Percentiles rank a stretch among this genome's conserved stretches.
These are phyloP conservation scores for Quercus engelmannii DNA, from an alignment of 306 rosid genomes.

Conservation along the genomic window DNA sequence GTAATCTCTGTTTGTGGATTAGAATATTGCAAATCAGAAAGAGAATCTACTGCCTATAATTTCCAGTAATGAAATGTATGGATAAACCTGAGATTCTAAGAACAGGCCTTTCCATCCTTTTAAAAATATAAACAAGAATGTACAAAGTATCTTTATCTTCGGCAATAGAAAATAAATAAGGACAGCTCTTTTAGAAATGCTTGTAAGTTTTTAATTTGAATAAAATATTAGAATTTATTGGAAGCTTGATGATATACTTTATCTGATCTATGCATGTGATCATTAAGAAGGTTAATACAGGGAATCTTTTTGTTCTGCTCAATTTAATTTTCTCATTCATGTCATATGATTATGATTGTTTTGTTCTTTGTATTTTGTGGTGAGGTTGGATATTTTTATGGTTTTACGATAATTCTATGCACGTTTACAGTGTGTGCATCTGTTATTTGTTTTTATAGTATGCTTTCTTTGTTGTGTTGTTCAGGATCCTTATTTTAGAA, in stretches of 20 bases:
- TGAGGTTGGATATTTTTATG: neutral
- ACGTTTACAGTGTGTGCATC: neutral
- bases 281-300: neutral
- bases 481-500: conserved; percentile 96
- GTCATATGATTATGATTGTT: neutral
- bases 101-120: too few species aligned
- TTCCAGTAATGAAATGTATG: too few species aligned
- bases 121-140: too few species aligned
- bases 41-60: too few species aligned
- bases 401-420: neutral
- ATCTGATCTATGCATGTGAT: neutral
- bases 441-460: neutral
- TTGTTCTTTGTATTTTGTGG: neutral
- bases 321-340: neutral
- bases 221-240: neutral
- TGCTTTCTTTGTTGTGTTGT: conserved; percentile 25
- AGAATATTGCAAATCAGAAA: too few species aligned
- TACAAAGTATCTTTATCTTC: too few species aligned
- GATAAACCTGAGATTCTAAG: too few species aligned
- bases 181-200: too few species aligned
- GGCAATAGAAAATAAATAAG: too few species aligned
- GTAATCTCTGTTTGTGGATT: too few species aligned
- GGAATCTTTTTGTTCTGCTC: neutral
- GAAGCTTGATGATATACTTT: neutral
- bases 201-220: too few species aligned